Base-by-base conservation (phyloP, 1,139 yeast species). In the Taphrina flavorubra region DNA sequence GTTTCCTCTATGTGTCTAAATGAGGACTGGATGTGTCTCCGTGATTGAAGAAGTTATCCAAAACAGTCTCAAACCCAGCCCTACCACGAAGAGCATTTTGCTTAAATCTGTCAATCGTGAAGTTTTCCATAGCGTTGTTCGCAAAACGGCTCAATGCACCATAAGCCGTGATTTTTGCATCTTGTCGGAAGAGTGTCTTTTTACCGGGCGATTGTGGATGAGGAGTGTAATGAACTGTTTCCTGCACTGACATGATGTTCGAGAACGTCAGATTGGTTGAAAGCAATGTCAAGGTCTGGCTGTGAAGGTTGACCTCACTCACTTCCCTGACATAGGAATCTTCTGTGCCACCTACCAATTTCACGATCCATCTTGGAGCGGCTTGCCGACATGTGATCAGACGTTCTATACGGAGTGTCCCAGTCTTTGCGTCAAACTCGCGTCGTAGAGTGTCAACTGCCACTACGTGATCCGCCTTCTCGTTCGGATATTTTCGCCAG, bases 401-500 rank as follows among this genome's bases (percentile, higher is more conserved):
- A 71, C 99, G 82, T 78, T 94, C 98, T 0, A 97, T 88, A 39
- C 89, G 83, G 66, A 94, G 81, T 0, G 85, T 81, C 25, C 86
- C 84, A 0, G 85, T 83, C 8, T 77, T 78, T 0, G 83, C 80
- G 74, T 87, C 86, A 40, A 91, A 77, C 73, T 87, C 90, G 71
- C 98, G 82, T 70, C 88, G 81, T 62, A 94, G 79, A 1, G 91
- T 90, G 77, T 94, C 99, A 6, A 94, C 98, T 0, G 96, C 95
- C 18, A 91, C 88, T n/a, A 94, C 99, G 79, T 94, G 99, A 0
- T 96, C 85, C 7, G 97, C 88, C 71, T 88, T 82, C 75, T 92
- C 96, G 72, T 94, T 94, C 16, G 99, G 99, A 79, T 94, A 94
- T 76, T 94, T 94, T 73, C 86, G 87, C 99, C 99, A 94, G 78